Base-by-base conservation (phyloP, 108 stramenopile species). In the Discostella stelligeroides region DNA sequence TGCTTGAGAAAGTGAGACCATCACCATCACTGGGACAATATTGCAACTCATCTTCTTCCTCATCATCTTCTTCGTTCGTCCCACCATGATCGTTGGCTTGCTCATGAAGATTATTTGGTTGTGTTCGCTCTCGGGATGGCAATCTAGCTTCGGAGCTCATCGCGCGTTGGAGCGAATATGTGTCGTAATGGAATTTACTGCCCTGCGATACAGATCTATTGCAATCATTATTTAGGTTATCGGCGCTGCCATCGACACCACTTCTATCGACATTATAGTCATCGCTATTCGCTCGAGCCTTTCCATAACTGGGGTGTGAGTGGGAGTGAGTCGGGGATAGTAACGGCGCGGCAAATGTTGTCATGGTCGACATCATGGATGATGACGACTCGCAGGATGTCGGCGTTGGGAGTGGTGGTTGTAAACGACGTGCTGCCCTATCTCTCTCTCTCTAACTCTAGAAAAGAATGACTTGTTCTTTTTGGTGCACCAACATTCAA, bases 141-240 rank as follows among this genome's bases (percentile, higher is more conserved):
- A 56, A 17, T 38, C 34, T 5, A 5, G 55, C 55, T 1, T 56
- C 55, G 34, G 55, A 56, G 55, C 55, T 56, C 34, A 27, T 12
- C 14, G 55, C 29, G 1, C 55, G 25, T 10, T 29, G 55, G 24
- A 56, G 29, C 15, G 55, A 56, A 37, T 56, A 56, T 29, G 13
- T 10, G n/a, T 45, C n/a, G 9, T 45, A 45, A 45, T 45, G 43
- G 34, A 34, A n/a, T n/a, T n/a, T 6, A 34, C 34, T 34, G 34
- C 34, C 6, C 34, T 34, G 34, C 34, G 34, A 34, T 6, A 6
- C 34, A 6, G 5, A 34, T 6, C 6, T 34, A 6, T 6, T 34
- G 3, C 34, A 3, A 34, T 34, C 6, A 6, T 34, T 34, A 6
- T 6, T 34, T 3, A 3, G 3, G 34, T 10, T n/a, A n/a, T n/a